Conservation (phyloP, 176 grass and related monocot genomes). For the Pharus latifolius region DNA sequence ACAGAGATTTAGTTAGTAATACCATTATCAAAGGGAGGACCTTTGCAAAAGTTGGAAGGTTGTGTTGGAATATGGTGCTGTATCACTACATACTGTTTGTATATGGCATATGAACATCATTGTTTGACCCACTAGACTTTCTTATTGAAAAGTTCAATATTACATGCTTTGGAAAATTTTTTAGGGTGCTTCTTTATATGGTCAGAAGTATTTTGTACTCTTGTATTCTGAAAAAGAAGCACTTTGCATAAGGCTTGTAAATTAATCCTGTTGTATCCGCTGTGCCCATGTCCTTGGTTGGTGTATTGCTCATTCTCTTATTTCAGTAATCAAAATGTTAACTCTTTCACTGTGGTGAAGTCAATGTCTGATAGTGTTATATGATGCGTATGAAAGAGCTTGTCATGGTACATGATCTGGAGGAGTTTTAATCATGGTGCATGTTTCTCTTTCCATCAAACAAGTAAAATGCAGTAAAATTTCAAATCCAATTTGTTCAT, state of each 20-base stretch:
- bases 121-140: not conserved
- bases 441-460: constrained; percentile 2
- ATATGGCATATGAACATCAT: not conserved
- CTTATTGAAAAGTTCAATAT: not conserved
- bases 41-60: not conserved
- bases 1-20: not conserved
- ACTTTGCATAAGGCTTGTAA: not conserved
- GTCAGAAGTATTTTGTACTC: not conserved
- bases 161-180: not conserved
- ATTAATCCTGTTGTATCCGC: not conserved
- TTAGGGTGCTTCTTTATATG: not conserved
- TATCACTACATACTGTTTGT: not conserved
- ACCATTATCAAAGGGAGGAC: not conserved
- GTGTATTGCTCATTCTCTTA: not conserved
- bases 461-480: not conserved
- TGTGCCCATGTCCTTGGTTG: not conserved
- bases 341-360: not conserved
- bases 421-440: not conserved
- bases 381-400: not conserved
- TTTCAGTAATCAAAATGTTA: not conserved
- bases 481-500: no score
- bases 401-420: not conserved
- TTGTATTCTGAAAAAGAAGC: not conserved
- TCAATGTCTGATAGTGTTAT: not conserved
- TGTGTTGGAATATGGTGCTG: not conserved